These are phyloP conservation scores for Globisporangium cylindrosporum DNA, from an alignment of 352 stramenopile species.

Conservation along the genomic window DNA sequence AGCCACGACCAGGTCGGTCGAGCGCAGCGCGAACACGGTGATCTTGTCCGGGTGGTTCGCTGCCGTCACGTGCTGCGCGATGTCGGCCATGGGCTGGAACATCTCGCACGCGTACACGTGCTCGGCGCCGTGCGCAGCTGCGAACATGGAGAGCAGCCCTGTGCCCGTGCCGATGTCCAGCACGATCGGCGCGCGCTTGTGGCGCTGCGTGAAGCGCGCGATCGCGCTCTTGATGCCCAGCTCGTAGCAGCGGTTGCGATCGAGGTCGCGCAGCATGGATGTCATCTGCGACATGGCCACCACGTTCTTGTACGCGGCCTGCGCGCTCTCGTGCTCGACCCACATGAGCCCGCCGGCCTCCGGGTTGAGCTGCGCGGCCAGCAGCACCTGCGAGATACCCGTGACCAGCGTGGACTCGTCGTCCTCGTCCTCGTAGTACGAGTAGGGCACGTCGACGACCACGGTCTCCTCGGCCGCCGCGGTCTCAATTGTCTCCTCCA, in stretches of 20 bases:
- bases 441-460: conserved; percentile 78
- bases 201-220: conserved; percentile 36
- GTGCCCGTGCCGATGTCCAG: conserved; percentile 85
- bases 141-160: conserved; percentile 87
- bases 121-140: conserved; percentile 74
- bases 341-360: conserved; percentile 77
- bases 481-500: conserved; percentile 78
- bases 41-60: conserved; percentile 72
- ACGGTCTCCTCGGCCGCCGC: conserved; percentile 76
- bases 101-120: conserved; percentile 93
- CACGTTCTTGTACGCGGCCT: conserved; percentile 77
- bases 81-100: conserved; percentile 81
- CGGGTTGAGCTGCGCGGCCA: conserved; percentile 71
- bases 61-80: conserved; percentile 67
- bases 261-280: conserved; percentile 78
- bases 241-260: conserved; percentile 81
- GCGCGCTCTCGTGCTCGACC: conserved; percentile 59
- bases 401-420: conserved; percentile 54
- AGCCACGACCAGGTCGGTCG: conserved; percentile 62
- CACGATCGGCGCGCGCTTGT: conserved; percentile 52
- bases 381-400: conserved; percentile 61
- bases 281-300: conserved; percentile 88
- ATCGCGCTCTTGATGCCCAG: conserved; percentile 65
- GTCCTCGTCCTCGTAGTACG: conserved; percentile 68
- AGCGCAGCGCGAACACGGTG: conserved; percentile 72